Evolutionary conservation across 352 stramenopile species (phyloP).

Genomic region (Phytopythium mirpurense): DNA sequence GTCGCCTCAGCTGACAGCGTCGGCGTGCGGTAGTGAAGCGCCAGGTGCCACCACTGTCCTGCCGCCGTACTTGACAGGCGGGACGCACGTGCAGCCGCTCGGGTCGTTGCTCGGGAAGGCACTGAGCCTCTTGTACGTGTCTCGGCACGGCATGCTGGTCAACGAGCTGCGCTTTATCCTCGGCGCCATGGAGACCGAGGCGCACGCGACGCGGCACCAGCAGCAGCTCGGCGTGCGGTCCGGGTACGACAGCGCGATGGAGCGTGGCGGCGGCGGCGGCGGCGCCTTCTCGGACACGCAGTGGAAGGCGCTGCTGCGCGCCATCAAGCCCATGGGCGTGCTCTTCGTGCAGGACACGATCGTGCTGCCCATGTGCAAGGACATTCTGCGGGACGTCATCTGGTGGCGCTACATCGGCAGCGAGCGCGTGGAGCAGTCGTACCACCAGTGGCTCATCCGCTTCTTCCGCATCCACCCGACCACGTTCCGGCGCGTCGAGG

Average conservation of each 20-base stretch:
- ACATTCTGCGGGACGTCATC: conserved; percentile 84
- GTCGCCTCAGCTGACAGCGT: neutral
- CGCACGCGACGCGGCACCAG: conserved; percentile 12
- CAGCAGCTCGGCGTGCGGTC: conserved; percentile 14
- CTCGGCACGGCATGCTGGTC: conserved; percentile 82
- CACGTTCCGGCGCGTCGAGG: conserved; percentile 77
- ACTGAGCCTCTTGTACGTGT: conserved; percentile 86
- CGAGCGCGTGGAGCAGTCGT: conserved; percentile 57
- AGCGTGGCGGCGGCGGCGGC: conserved; percentile 9
- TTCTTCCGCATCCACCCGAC: conserved; percentile 81
- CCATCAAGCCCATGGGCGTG: conserved; percentile 62
- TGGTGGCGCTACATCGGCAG: conserved; percentile 84
- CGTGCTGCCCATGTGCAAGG: conserved; percentile 84
- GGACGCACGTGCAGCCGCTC: conserved; percentile 45
- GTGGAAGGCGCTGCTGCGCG: conserved; percentile 70
- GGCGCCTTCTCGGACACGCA: conserved; percentile 55
- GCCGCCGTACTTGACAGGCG: conserved; percentile 34
- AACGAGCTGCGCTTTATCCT: conserved; percentile 84
- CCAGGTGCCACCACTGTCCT: neutral
- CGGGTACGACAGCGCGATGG: conserved; percentile 10
- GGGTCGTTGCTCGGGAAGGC: conserved; percentile 68
- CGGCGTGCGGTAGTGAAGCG: neutral
- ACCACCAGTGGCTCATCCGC: conserved; percentile 80
- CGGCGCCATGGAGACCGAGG: conserved; percentile 50
- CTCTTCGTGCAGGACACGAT: conserved; percentile 85